These are phyloP conservation scores for Pisolithus orientalis DNA, from an alignment of 768 basidiomycete genomes.

Conservation along the genomic window DNA sequence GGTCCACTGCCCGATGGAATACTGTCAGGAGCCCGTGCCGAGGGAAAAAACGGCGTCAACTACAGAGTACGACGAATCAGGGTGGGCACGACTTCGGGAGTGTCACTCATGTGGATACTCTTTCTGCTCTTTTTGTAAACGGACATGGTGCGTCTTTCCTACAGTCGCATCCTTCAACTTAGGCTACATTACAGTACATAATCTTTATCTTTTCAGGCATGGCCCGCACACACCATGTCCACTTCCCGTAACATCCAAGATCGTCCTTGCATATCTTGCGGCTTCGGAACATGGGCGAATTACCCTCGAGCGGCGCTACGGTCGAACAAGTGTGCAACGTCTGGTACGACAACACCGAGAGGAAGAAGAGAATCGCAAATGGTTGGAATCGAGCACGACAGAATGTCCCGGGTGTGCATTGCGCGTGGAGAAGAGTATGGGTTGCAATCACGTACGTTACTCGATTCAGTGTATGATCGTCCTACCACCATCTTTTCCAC, in stretches of 20 bases:
- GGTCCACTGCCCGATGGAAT: slow-evolving; percentile 71
- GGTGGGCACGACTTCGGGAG: slow-evolving; percentile 67
- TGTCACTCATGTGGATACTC: slow-evolving; percentile 69
- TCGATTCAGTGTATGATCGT: background rate
- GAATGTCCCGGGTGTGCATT: slow-evolving; percentile 69
- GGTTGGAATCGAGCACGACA: slow-evolving; percentile 65
- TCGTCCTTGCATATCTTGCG: slow-evolving; percentile 63
- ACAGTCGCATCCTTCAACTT: background rate
- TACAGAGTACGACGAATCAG: slow-evolving; percentile 44
- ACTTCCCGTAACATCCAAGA: slow-evolving; percentile 55
- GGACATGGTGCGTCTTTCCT: slow-evolving; percentile 55
- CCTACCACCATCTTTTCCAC: background rate
- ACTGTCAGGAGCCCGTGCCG: slow-evolving; percentile 77
- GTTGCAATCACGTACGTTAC: slow-evolving; percentile 81
- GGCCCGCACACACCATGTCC: slow-evolving; percentile 71
- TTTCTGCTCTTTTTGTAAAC: slow-evolving; percentile 79
- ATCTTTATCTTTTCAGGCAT: slow-evolving; percentile 51
- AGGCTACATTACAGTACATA: slow-evolving; percentile 2
- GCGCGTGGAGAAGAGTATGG: slow-evolving; percentile 67
- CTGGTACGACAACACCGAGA: slow-evolving; percentile 63
- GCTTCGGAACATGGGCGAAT: slow-evolving; percentile 44
- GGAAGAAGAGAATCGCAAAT: slow-evolving; percentile 66
- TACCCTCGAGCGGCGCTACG: slow-evolving; percentile 58
- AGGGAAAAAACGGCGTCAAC: slow-evolving; percentile 37
- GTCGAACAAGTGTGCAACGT: slow-evolving; percentile 50